Evolutionary conservation across 2,329 filamentous ascomycete genomes (phyloP).

Genomic region (Drechslerella dactyloides): DNA sequence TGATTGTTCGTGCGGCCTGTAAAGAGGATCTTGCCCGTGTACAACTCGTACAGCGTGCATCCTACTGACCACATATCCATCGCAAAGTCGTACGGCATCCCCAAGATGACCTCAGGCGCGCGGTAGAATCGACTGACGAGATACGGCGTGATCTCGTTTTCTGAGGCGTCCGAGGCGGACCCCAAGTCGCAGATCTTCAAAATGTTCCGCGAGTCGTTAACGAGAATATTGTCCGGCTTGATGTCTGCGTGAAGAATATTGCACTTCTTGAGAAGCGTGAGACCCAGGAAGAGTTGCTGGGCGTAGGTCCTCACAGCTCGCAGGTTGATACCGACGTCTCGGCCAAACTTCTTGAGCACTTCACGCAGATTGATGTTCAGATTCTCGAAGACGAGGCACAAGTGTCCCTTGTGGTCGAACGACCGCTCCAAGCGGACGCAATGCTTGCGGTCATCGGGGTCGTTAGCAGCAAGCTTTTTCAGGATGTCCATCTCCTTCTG

Average conservation of each 20-base stretch:
- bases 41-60: conserved; percentile 94
- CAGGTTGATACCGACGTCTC: conserved; percentile 90
- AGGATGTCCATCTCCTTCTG: conserved; percentile 94
- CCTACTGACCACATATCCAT: conserved; percentile 98
- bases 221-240: conserved; percentile 96
- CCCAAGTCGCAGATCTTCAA: conserved; percentile 97
- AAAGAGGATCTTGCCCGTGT: conserved; percentile 96
- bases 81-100: conserved; percentile 92
- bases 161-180: conserved; percentile 88
- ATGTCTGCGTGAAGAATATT: conserved; percentile 94
- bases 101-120: conserved; percentile 90
- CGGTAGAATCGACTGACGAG: conserved; percentile 97
- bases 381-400: conserved; percentile 97
- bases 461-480: conserved; percentile 81
- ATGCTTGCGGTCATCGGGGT: conserved; percentile 88
- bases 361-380: conserved; percentile 89
- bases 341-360: conserved; percentile 92
- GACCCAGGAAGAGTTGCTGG: conserved; percentile 88
- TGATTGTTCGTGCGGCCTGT: conserved; percentile 95
- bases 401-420: conserved; percentile 92
- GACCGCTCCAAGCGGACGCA: conserved; percentile 83
- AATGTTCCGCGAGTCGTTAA: conserved; percentile 80
- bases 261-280: conserved; percentile 86
- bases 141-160: conserved; percentile 92
- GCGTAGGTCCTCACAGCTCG: conserved; percentile 86